Conservation (phyloP, 169 alveolate species). For the Sarcocystis neurona region DNA sequence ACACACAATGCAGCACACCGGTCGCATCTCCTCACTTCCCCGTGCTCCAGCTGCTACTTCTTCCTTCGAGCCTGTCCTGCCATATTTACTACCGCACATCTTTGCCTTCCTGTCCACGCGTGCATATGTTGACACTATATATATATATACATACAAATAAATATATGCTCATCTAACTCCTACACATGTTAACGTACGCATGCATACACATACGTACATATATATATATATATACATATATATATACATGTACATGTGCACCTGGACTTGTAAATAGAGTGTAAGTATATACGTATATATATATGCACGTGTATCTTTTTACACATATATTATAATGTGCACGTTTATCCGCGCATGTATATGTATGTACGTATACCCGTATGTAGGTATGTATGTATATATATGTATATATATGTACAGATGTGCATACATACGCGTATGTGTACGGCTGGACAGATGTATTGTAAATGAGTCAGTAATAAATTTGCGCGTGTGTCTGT, state of each 20-base stretch:
- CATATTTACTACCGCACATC: no score
- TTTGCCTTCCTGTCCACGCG: no score
- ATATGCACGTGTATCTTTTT: neutral
- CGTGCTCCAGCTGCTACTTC: no score
- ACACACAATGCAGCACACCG: no score
- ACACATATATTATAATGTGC: no score
- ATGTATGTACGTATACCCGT: neutral
- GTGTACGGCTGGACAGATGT: neutral
- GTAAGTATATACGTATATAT: neutral
- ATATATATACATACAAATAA: no score
- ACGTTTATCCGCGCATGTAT: neutral
- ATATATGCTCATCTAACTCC: no score
- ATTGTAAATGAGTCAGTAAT: neutral
- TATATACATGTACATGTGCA: no score
- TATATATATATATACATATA: no score
- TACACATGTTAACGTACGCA: neutral
- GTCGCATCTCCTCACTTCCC: no score
- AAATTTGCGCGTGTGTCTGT: neutral
- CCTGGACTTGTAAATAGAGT: neutral
- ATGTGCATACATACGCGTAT: neutral
- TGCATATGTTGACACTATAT: no score
- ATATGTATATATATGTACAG: neutral
- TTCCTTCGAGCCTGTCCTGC: no score
- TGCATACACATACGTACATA: neutral
- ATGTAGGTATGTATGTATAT: neutral